These are phyloP conservation scores for Trichoderma gracile DNA, from an alignment of 2,329 filamentous ascomycete genomes.

Conservation along the genomic window DNA sequence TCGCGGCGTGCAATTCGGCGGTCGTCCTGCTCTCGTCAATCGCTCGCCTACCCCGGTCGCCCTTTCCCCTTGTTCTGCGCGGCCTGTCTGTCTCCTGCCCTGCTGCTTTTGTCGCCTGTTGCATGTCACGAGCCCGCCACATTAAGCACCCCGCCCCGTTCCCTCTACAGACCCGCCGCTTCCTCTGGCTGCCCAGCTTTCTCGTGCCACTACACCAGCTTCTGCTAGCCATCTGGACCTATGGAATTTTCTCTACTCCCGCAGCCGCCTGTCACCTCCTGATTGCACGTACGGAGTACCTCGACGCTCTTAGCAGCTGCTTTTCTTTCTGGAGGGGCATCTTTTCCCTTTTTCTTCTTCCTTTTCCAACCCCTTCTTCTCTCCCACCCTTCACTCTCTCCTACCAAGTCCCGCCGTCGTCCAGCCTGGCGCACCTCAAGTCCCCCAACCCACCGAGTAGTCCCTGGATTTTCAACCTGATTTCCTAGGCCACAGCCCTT, in stretches of 20 bases:
- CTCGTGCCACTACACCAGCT: conserved; percentile 26
- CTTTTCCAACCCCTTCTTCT: not conserved
- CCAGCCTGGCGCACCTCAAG: conserved; percentile 34
- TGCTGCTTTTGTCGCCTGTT: conserved; percentile 27
- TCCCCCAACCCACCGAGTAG: not conserved
- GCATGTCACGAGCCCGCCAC: conserved; percentile 28
- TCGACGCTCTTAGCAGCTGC: conserved; percentile 27
- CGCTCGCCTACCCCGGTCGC: not conserved
- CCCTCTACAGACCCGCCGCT: conserved; percentile 27
- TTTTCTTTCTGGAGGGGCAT: conserved; percentile 23
- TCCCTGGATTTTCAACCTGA: conserved; percentile 1
- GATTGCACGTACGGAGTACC: conserved; percentile 30
- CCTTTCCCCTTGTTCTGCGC: conserved; percentile 6
- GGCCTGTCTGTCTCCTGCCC: conserved; percentile 14
- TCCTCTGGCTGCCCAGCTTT: conserved; percentile 24
- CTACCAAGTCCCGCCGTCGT: conserved; percentile 27
- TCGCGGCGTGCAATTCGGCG: conserved; percentile 1
- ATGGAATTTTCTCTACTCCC: conserved; percentile 26
- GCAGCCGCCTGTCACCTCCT: conserved; percentile 26
- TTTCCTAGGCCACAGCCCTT: conserved; percentile 11
- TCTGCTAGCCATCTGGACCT: conserved; percentile 22
- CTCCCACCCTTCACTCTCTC: conserved; percentile 13
- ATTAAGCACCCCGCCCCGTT: conserved; percentile 28
- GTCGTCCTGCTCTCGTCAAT: not conserved
- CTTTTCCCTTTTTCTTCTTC: conserved; percentile 4